Evolutionary conservation across 2,329 filamentous ascomycete species (phyloP).

Genomic region (Sporothrix schenckii): DNA sequence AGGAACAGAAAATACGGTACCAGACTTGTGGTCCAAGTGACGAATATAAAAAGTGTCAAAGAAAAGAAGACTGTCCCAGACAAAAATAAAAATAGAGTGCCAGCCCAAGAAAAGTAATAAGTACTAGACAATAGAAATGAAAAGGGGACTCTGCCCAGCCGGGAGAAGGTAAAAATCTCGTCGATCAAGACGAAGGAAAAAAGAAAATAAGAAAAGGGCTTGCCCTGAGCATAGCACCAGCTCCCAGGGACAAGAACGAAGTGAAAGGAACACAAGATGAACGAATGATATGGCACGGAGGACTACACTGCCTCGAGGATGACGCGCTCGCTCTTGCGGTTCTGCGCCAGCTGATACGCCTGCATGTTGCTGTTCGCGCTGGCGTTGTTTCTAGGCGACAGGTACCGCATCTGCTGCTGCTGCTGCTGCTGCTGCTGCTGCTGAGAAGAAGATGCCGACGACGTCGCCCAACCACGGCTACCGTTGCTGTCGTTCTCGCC

Average conservation of each 20-base stretch:
- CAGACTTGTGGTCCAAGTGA: neutral
- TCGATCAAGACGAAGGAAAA: neutral
- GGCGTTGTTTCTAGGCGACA: conserved; percentile 36
- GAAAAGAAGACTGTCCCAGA: neutral
- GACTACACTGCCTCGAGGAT: conserved; percentile 52
- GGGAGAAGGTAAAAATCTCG: neutral
- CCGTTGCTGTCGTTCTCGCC: neutral
- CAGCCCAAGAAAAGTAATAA: conserved; percentile 16
- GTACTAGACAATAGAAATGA: neutral
- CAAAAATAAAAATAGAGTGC: neutral
- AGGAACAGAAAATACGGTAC: neutral
- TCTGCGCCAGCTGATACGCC: conserved; percentile 42
- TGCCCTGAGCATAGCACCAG: neutral
- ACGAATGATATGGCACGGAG: neutral
- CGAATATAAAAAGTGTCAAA: conserved; percentile 1
- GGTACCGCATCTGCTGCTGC: conserved; percentile 31
- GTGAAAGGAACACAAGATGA: conserved; percentile 14
- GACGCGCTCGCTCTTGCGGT: conserved; percentile 58
- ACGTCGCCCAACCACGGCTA: conserved; percentile 17
- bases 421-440: conserved; percentile 9
- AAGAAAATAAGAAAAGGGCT: neutral
- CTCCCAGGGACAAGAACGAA: conserved; percentile 11
- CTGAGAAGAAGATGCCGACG: neutral
- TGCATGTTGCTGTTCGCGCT: conserved; percentile 21
- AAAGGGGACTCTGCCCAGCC: neutral